A percentile compares a stretch with the other conserved stretches of the same genome.
phyloP scores from a whole-genome alignment of 2,329 filamentous ascomycete species.

The Fusarium proliferatum region DNA sequence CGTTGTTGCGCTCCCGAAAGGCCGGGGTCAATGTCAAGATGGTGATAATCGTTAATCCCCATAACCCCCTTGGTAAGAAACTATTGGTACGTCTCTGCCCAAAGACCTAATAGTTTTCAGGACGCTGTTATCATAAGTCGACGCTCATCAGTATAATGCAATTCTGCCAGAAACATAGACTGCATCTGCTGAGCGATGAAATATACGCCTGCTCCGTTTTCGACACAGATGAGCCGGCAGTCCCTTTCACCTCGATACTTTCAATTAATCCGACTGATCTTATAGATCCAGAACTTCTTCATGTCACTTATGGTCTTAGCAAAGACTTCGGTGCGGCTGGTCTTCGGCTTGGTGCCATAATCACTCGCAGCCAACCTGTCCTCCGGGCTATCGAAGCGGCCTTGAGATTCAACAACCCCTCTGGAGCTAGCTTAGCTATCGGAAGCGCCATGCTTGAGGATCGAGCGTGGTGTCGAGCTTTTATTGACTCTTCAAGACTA shows the following conservation, averaged over 20 bases:
- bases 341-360: conserved; percentile 60
- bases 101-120: conserved; percentile 38
- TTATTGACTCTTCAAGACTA: conserved; percentile 54
- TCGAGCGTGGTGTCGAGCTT: conserved; percentile 56
- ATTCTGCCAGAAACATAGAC: conserved; percentile 60
- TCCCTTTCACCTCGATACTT: conserved; percentile 60
- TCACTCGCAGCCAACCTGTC: conserved; percentile 52
- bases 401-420: conserved; percentile 60
- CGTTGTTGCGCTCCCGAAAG: conserved; percentile 49
- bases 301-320: conserved; percentile 60
- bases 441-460: conserved; percentile 60
- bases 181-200: conserved; percentile 69
- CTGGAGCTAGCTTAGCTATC: conserved; percentile 56
- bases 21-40: conserved; percentile 55
- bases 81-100: neutral
- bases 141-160: conserved; percentile 57
- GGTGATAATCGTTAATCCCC: conserved; percentile 63
- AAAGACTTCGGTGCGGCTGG: conserved; percentile 66
- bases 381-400: conserved; percentile 52
- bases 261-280: conserved; percentile 56
- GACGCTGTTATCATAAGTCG: conserved; percentile 57
- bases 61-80: conserved; percentile 61
- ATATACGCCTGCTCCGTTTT: conserved; percentile 67
- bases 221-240: conserved; percentile 47
- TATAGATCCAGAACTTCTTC: conserved; percentile 60